Evolutionary conservation across 1,284 basidiomycete species (phyloP), one percentile per base, ranked within the genome.

Genomic region (Binderoboletus segoi): DNA sequence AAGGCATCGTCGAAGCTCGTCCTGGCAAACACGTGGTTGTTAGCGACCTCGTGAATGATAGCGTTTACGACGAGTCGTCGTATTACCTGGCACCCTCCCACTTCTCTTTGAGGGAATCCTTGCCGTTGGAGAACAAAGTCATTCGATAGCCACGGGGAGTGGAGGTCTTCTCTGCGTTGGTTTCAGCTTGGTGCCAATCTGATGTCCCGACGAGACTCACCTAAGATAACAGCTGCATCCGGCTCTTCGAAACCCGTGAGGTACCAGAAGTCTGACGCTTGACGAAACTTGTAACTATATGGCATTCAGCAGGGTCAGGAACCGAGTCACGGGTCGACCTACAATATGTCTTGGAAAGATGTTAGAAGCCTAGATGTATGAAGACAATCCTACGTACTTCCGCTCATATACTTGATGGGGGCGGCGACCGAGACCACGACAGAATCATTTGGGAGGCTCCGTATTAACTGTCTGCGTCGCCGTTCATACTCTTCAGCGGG

Each of bases 161-260:
- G 2, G 87, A 86, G 28, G 77, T 77, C 62, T 87, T 89, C 69
- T 89, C 85, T 88, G 2, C 48, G 38, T 26, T 54, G 10, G 20
- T 53, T 59, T 56, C 58, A 48, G 42, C 30, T 28, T 24, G 41
- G 44, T 28, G 5, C 15, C 30, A 5, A 46, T 10, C 21, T 45
- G 18, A 43, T 24, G 37, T 49, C 11, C 16, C 16, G 24, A 46
- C 43, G 47, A 16, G 16, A 68, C 81, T 53, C 61, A 91, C 93
- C 86, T 38, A 97, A 77, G 33, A 98, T 80, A 26, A 98, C 78
- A 1, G 93, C 94, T 15, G 95, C 85, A 59, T 97, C 91, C 0
- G 95, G 93, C 72, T 98, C 96, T 59, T 95, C 86, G 67, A 97
- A 97, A 8, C 97, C 96, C 0, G 96, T 96, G 13, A 98, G 79